Percentiles rank a stretch among this genome's conserved stretches.
Conservation (phyloP, 805 yeast genomes). For the Huiozyma sinensis region DNA sequence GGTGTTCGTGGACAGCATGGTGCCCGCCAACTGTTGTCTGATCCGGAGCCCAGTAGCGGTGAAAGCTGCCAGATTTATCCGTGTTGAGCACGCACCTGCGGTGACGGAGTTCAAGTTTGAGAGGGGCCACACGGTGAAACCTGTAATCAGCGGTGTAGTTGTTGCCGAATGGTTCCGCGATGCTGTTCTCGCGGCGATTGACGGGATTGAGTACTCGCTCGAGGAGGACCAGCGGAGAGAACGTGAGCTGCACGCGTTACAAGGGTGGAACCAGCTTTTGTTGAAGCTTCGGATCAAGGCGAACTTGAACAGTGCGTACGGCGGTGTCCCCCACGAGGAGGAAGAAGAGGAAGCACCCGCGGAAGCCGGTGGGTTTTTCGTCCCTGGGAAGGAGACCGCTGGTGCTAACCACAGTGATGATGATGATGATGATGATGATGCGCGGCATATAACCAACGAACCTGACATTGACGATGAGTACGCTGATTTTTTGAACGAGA, state of each 20-base stretch:
- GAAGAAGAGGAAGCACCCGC: constrained; percentile 2
- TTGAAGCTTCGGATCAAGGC: constrained; percentile 26
- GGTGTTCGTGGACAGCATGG: constrained; percentile 64
- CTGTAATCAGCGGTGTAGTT: constrained; percentile 65
- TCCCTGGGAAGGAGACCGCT: not conserved
- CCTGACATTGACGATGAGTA: constrained; percentile 16
- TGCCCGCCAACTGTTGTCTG: constrained; percentile 69
- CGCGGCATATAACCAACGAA: not conserved
- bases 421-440: constrained; percentile 1
- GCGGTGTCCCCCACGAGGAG: constrained; percentile 19
- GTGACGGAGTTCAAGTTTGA: constrained; percentile 78
- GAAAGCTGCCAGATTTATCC: constrained; percentile 60
- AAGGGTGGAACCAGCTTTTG: constrained; percentile 25
- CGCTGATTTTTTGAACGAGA: constrained; percentile 26
- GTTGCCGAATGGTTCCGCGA: constrained; percentile 45
- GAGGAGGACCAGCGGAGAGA: constrained; percentile 32
- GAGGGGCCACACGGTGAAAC: constrained; percentile 39
- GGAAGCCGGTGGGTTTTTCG: constrained; percentile 10
- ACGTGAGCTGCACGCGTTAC: constrained; percentile 39
- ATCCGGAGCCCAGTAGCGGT: constrained; percentile 45
- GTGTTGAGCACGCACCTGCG: constrained; percentile 77
- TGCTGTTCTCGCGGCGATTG: constrained; percentile 24
- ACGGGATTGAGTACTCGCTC: constrained; percentile 17
- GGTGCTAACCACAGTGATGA: not conserved
- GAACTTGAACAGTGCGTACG: constrained; percentile 38